Conservation (phyloP, 805 yeast genomes). For the Wickerhamomyces bovis region DNA sequence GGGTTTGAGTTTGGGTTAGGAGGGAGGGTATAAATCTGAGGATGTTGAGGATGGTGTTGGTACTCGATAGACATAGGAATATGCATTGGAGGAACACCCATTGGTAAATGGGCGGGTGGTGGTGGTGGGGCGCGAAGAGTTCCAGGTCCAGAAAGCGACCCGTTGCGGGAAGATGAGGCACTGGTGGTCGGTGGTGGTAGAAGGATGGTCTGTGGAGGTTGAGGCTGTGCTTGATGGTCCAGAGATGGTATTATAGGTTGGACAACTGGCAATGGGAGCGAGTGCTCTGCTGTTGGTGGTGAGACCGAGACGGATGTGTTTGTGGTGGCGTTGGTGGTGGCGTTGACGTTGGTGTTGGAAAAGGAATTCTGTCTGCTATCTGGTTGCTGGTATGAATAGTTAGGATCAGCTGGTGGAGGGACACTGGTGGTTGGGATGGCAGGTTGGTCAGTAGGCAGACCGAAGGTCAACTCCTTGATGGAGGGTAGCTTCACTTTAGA, state of each 20-base stretch:
- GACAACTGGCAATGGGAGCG: not conserved
- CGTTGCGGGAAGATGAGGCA: not conserved
- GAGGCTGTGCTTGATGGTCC: not conserved
- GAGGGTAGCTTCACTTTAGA: conserved; percentile 7
- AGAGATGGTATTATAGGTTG: not conserved
- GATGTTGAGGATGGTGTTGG: not conserved
- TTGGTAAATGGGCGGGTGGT: not conserved
- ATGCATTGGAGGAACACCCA: not conserved
- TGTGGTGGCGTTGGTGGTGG: not conserved
- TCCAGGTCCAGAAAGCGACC: not conserved
- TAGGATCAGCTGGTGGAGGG: not conserved
- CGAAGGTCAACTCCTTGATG: conserved; percentile 7
- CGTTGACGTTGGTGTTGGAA: not conserved
- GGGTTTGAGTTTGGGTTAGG: not conserved
- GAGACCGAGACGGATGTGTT: not conserved
- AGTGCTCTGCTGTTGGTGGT: not conserved
- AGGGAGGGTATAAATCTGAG: not conserved
- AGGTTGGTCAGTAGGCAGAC: conserved; percentile 2
- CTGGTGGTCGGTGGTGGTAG: not conserved
- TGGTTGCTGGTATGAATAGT: not conserved
- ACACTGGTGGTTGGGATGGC: not conserved
- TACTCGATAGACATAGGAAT: not conserved
- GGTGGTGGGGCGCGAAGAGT: not conserved
- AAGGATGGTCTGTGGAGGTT: not conserved
- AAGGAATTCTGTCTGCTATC: not conserved